These are phyloP conservation scores for Alternaria novae-zelandiae DNA, from an alignment of 2,329 filamentous ascomycete genomes.

Conservation along the genomic window DNA sequence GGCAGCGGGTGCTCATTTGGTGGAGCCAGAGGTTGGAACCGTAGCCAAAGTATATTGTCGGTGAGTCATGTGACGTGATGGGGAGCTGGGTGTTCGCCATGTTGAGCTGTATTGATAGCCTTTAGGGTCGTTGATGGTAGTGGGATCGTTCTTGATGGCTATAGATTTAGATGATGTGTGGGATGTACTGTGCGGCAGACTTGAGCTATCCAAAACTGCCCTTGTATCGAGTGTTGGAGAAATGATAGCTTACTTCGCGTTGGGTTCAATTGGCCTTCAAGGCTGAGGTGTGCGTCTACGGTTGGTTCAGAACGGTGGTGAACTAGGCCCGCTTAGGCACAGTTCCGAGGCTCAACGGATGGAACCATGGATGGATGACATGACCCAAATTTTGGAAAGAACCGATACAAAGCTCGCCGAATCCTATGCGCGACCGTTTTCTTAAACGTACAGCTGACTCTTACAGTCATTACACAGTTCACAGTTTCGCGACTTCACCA, in stretches of 20 bases:
- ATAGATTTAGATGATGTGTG: background rate
- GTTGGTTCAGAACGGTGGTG: background rate
- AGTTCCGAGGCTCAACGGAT: background rate
- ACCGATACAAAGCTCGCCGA: background rate
- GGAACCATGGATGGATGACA: background rate
- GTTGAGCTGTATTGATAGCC: background rate
- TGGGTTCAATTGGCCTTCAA: background rate
- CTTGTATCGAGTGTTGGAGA: background rate
- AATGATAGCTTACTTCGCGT: background rate
- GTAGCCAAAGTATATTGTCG: conserved; percentile 70
- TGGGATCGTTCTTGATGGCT: background rate
- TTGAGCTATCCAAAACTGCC: background rate
- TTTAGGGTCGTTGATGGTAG: background rate
- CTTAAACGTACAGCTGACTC: background rate
- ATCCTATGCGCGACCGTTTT: background rate
- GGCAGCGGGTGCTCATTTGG: conserved; percentile 70
- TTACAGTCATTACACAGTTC: background rate
- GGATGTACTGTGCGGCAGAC: background rate
- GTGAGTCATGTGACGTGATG: background rate
- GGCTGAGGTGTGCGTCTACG: background rate
- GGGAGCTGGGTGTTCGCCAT: conserved; percentile 10
- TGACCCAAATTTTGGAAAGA: background rate
- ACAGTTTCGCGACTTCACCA: background rate
- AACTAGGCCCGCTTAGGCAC: background rate
- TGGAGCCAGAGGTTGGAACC: conserved; percentile 71